phyloP scores from a whole-genome alignment of 192 early-diverging fungal genomes.

The Spinellus fusiger region DNA sequence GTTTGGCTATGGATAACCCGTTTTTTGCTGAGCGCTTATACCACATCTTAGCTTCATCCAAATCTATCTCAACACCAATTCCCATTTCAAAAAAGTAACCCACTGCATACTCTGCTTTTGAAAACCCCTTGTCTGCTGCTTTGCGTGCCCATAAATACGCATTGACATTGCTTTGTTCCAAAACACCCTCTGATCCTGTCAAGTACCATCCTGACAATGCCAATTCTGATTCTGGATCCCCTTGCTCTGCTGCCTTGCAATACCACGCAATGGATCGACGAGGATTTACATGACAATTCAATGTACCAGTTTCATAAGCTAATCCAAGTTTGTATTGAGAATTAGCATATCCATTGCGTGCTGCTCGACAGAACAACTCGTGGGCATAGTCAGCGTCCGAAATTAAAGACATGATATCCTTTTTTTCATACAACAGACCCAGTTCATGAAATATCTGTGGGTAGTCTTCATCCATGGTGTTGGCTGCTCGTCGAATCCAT shows the following conservation, averaged over 20 bases:
- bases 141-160: conserved; percentile 98
- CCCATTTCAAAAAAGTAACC: conserved; percentile 93
- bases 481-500: conserved; percentile 90
- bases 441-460: conserved; percentile 95
- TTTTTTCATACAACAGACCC: conserved; percentile 77
- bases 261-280: conserved; percentile 94
- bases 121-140: conserved; percentile 89
- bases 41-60: conserved; percentile 86
- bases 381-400: conserved; percentile 81
- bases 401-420: conserved; percentile 62
- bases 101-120: conserved; percentile 96
- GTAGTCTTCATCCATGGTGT: conserved; percentile 81
- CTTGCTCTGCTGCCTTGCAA: conserved; percentile 88
- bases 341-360: conserved; percentile 88
- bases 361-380: conserved; percentile 87
- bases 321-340: conserved; percentile 91
- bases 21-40: conserved; percentile 83
- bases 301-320: conserved; percentile 89
- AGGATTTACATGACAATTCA: conserved; percentile 81
- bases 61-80: conserved; percentile 70
- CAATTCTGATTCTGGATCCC: conserved; percentile 87
- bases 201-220: conserved; percentile 99
- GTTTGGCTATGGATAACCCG: conserved; percentile 77
- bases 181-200: conserved; percentile 77
- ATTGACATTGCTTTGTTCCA: conserved; percentile 87